Percentiles rank a stretch among this genome's conserved stretches.
phyloP scores from a whole-genome alignment of 768 basidiomycete species.

The Panaeolus papilionaceus region DNA sequence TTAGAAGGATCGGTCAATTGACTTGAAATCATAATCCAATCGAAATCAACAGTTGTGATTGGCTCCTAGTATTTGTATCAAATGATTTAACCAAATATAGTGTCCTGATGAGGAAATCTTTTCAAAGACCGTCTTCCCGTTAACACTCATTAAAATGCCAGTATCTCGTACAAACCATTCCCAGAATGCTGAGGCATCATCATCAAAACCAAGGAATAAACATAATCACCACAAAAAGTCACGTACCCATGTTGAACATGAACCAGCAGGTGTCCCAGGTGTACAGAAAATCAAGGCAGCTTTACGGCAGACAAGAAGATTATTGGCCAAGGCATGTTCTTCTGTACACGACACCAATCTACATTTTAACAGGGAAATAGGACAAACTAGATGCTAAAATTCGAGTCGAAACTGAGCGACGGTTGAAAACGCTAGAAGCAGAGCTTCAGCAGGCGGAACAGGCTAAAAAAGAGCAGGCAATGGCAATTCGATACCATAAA shows the following conservation, averaged over 20 bases:
- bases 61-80: slow-evolving; percentile 29
- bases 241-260: slow-evolving; percentile 32
- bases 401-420: slow-evolving; percentile 80
- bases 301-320: slow-evolving; percentile 80
- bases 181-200: slow-evolving; percentile 32
- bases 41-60: slow-evolving; percentile 2
- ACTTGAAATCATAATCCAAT: slow-evolving; percentile 15
- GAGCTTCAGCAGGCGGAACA: slow-evolving; percentile 72
- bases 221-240: slow-evolving; percentile 31
- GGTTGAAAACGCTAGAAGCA: slow-evolving; percentile 73
- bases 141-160: slow-evolving; percentile 28
- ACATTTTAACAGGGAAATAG: slow-evolving; percentile 37
- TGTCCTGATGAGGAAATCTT: slow-evolving; percentile 9
- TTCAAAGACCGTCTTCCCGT: neutral
- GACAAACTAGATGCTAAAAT: slow-evolving; percentile 87
- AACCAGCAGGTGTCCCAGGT: slow-evolving; percentile 55
- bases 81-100: slow-evolving; percentile 24
- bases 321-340: slow-evolving; percentile 75
- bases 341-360: neutral
- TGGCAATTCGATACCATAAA: slow-evolving; percentile 85
- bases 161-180: slow-evolving; percentile 31
- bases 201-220: slow-evolving; percentile 33
- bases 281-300: slow-evolving; percentile 88
- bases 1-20: slow-evolving; percentile 18
- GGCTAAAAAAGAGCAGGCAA: slow-evolving; percentile 70